phyloP scores from a whole-genome alignment of 441 rosid genomes.

The Adansonia gregorii region DNA sequence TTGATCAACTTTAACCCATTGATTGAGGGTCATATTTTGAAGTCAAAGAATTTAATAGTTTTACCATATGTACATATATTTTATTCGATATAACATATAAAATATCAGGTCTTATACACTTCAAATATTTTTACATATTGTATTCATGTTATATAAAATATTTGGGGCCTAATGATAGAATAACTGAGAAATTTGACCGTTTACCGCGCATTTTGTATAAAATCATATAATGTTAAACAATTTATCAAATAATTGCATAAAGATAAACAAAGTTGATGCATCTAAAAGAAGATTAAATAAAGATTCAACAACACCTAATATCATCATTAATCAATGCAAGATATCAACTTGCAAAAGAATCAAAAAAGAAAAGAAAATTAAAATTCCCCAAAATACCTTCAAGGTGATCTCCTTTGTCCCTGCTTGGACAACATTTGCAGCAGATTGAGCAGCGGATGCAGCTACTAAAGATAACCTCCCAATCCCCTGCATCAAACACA shows the following conservation, averaged over 20 bases:
- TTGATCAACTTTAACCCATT: neutral
- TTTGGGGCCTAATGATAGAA: neutral
- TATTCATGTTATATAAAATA: neutral
- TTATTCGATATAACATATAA: neutral
- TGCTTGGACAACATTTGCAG: constrained; percentile 83
- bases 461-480: constrained; percentile 88
- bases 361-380: neutral
- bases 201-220: neutral
- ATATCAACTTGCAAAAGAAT: neutral
- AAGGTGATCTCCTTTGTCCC: constrained; percentile 74
- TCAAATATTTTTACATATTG: neutral
- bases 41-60: neutral
- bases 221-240: neutral
- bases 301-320: neutral
- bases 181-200: neutral
- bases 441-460: constrained; percentile 85
- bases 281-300: neutral
- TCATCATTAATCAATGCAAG: neutral
- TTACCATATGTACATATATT: too few relatives aligned
- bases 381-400: constrained; percentile 54
- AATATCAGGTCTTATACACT: neutral
- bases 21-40: neutral
- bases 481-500: constrained; percentile 56
- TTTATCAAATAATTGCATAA: neutral
- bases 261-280: neutral